Percentiles rank a stretch among this genome's conserved stretches.
phyloP scores from a whole-genome alignment of 768 basidiomycete genomes.

The Lentinula detonsa region DNA sequence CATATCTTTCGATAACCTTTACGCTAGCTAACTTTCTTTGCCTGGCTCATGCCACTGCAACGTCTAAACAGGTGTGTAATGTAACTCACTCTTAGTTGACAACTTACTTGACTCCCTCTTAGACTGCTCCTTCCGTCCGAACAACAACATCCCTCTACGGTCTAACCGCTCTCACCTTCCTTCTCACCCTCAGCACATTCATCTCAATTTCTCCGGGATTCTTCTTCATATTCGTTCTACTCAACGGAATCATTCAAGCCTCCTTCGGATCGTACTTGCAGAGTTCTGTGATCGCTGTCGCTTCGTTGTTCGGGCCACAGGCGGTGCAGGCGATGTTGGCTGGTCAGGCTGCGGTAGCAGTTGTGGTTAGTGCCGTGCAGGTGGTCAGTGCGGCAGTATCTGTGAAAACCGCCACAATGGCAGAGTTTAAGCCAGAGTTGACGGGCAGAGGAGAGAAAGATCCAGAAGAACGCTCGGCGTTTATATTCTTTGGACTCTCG shows the following conservation, averaged over 20 bases:
- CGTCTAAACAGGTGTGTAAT: slow-evolving; percentile 56
- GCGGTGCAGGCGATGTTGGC: slow-evolving; percentile 75
- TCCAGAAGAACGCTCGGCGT: slow-evolving; percentile 65
- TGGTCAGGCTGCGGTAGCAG: slow-evolving; percentile 82
- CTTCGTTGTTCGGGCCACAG: slow-evolving; percentile 69
- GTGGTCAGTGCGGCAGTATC: slow-evolving; percentile 57
- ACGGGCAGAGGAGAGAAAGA: slow-evolving; percentile 20
- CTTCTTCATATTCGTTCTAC: slow-evolving; percentile 63
- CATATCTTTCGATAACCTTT: slow-evolving; percentile 58
- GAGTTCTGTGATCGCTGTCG: slow-evolving; percentile 72
- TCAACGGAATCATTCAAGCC: slow-evolving; percentile 55
- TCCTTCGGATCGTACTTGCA: slow-evolving; percentile 69
- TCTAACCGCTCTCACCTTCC: slow-evolving; percentile 46
- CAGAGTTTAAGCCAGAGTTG: slow-evolving; percentile 10
- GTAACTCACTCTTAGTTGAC: background rate
- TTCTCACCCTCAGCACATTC: slow-evolving; percentile 65
- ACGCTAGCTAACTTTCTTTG: slow-evolving; percentile 63
- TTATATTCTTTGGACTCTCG: slow-evolving; percentile 68
- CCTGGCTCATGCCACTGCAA: slow-evolving; percentile 68
- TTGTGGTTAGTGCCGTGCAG: slow-evolving; percentile 64
- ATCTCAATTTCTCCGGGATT: slow-evolving; percentile 41
- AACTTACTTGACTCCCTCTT: background rate
- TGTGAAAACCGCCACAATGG: slow-evolving; percentile 36
- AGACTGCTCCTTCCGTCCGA: slow-evolving; percentile 59
- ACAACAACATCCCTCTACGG: slow-evolving; percentile 45